phyloP scores from a whole-genome alignment of 768 basidiomycete genomes.

The Amanita rubescens region DNA sequence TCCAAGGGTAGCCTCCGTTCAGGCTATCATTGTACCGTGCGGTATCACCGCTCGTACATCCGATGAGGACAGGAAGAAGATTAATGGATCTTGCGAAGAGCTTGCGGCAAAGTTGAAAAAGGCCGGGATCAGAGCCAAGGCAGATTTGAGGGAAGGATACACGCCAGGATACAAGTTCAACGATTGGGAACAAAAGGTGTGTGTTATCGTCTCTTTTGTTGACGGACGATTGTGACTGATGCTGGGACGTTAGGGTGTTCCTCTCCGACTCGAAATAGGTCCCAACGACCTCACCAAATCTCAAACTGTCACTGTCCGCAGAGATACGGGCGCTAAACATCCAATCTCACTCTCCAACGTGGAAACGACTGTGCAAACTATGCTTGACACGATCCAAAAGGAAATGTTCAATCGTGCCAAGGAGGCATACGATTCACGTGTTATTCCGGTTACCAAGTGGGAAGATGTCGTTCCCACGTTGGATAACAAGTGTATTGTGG shows the following conservation, averaged over 20 bases:
- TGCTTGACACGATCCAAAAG: conserved; percentile 80
- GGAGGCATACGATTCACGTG: conserved; percentile 57
- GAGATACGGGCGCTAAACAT: conserved; percentile 47
- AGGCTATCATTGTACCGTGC: conserved; percentile 88
- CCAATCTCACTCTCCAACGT: conserved; percentile 38
- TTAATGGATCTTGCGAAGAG: conserved; percentile 73
- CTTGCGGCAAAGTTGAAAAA: conserved; percentile 69
- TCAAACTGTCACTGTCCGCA: conserved; percentile 79
- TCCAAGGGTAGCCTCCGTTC: conserved; percentile 91
- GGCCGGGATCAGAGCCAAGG: conserved; percentile 74
- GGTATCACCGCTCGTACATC: conserved; percentile 85
- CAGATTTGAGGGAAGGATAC: conserved; percentile 91
- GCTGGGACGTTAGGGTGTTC: conserved; percentile 66
- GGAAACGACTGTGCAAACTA: conserved; percentile 40
- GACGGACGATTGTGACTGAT: not conserved
- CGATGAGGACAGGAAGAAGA: conserved; percentile 56
- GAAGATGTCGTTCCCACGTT: conserved; percentile 88
- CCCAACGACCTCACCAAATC: conserved; percentile 83
- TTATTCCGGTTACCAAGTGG: conserved; percentile 79
- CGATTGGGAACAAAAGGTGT: conserved; percentile 96
- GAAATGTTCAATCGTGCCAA: conserved; percentile 85
- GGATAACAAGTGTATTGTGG: conserved; percentile 80
- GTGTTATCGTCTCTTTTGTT: conserved; percentile 8
- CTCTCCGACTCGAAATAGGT: conserved; percentile 94
- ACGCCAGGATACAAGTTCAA: conserved; percentile 99